Evolutionary conservation across 2,329 filamentous ascomycete species (phyloP).

Genomic region (Drechslerella stenobrocha): DNA sequence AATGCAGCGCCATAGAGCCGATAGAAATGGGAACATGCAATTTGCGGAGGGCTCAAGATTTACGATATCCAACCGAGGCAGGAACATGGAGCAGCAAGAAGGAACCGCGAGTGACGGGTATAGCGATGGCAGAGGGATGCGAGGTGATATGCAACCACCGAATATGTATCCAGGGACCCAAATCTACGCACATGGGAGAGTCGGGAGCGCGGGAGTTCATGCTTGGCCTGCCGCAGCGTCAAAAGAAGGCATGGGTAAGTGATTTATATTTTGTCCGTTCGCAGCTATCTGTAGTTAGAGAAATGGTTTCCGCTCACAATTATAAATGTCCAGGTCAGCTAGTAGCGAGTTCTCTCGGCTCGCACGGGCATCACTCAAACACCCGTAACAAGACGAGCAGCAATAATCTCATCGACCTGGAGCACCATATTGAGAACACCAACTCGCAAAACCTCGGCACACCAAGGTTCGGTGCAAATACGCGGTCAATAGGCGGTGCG

Average conservation of each 20-base stretch:
- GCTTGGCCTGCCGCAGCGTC: background rate
- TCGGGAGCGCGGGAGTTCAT: conserved; percentile 9
- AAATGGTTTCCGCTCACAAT: background rate
- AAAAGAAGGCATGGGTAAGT: conserved; percentile 23
- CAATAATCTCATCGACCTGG: background rate
- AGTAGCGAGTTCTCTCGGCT: no score
- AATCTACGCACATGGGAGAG: conserved; percentile 13
- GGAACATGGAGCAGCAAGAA: conserved; percentile 17
- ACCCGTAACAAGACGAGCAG: background rate
- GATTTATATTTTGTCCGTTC: no score
- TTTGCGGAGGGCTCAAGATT: conserved; percentile 23
- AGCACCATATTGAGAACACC: conserved; percentile 5
- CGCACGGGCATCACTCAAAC: no score
- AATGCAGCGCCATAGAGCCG: background rate
- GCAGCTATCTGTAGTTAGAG: background rate
- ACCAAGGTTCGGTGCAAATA: background rate
- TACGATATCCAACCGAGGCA: conserved; percentile 14
- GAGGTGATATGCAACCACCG: conserved; percentile 8
- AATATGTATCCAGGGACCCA: background rate
- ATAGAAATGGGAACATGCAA: background rate
- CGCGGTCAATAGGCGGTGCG: background rate
- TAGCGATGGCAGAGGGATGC: conserved; percentile 16
- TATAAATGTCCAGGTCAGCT: background rate
- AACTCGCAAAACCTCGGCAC: conserved; percentile 1
- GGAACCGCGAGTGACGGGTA: conserved; percentile 32